A percentile compares a stretch with the other conserved stretches of the same genome.
Evolutionary conservation across 257 asterid genomes (phyloP).

Genomic region (Phtheirospermum japonicum): DNA sequence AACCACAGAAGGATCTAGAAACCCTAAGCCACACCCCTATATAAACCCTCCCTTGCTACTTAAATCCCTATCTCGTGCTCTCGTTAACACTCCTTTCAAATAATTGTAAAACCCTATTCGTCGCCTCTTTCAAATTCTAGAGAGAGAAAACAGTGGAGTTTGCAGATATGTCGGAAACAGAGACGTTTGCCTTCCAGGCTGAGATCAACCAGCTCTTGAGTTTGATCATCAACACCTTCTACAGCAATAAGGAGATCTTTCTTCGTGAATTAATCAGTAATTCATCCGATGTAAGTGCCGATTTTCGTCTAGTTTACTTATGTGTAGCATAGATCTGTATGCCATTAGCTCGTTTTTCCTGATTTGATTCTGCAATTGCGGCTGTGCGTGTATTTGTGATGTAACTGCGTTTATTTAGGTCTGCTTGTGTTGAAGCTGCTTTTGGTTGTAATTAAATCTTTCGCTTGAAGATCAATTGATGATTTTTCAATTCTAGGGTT

Average conservation of each 20-base stretch:
- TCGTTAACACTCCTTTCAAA: too few species aligned
- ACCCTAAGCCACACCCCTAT: conserved; percentile 23
- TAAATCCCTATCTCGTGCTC: too few species aligned
- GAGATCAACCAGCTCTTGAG: conserved; percentile 74
- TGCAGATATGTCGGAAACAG: conserved; percentile 46
- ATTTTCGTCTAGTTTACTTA: background rate
- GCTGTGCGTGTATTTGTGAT: background rate
- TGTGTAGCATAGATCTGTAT: background rate
- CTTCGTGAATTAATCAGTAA: conserved; percentile 68
- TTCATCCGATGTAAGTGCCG: conserved; percentile 57
- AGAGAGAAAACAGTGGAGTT: background rate
- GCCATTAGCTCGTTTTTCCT: background rate
- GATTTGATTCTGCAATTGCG: background rate
- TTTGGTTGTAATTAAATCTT: too few species aligned
- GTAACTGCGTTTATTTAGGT: background rate
- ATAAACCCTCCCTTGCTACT: conserved; percentile 11
- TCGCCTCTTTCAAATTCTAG: background rate
- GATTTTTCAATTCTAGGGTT: too few species aligned
- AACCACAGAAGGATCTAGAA: conserved; percentile 31
- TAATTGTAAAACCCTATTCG: background rate
- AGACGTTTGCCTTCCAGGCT: conserved; percentile 77
- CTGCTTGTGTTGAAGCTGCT: too few species aligned
- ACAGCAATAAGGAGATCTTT: conserved; percentile 76
- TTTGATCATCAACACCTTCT: conserved; percentile 65
- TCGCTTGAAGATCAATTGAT: too few species aligned